Base-by-base conservation (phyloP, 192 early-diverging fungal genomes). In the Dispira simplex region DNA sequence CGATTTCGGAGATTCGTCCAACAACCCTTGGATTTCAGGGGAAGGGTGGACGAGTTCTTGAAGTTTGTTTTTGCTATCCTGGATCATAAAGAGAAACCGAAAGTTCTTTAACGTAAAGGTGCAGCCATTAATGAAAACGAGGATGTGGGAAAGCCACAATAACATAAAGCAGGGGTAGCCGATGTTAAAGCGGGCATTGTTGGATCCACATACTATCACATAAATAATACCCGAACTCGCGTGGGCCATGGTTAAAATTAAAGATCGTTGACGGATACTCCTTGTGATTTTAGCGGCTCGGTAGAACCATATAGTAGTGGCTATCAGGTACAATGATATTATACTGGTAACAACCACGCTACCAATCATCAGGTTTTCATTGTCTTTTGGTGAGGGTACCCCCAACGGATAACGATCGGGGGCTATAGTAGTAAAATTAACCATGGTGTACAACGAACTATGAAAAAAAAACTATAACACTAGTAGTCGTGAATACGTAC, bases 131-230 rank as follows among this genome's bases (percentile, higher is more conserved):
- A 44, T 27, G 14, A 60, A 12, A 12, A 11, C 12, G 21, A 28
- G 44, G 11, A 60, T 0, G 12, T 43, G 44, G 12, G 14, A 8
- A 18, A 28, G 32, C 58, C 58, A 60, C 13, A 60, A 32, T 44
- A 44, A 44, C 5, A 60, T 18, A 44, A 60, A 60, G 58, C 58
- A 60, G 27, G 58, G 58, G 39, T 60, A 60, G 13, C 58, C 58
- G 12, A 60, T 43, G 43, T 60, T 60, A 18, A 44, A 44, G 32
- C 58, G 58, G 25, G 58, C 27, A 14, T 60, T 60, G 58, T 10
- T 16, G 14, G 58, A 43, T 18, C 58, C 58, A 3, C 32, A 28
- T 8, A 60, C 39, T 16, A 60, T 16, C 4, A 60, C 27, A 32
- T 60, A 60, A 44, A 11, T 2, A 60, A 60, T 1, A 1, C 32